A percentile compares a stretch with the other conserved stretches of the same genome.
Conservation (phyloP, 345 rosid genomes). For the Durio zibethinus region DNA sequence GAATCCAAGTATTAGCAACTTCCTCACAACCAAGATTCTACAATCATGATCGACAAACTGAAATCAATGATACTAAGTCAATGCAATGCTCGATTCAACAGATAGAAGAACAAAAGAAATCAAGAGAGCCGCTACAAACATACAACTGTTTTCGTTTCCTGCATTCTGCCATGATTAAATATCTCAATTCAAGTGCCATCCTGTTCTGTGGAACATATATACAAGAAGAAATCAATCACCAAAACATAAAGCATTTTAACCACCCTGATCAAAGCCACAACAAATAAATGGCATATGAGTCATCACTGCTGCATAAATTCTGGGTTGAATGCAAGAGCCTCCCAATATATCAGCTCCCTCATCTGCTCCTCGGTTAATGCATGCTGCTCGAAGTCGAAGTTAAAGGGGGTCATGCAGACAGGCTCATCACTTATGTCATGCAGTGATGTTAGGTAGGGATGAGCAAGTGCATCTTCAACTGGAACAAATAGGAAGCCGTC, state of each 20-base stretch:
- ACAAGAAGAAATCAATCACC: conserved; percentile 31
- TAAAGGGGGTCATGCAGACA: conserved; percentile 62
- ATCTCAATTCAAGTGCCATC: conserved; percentile 33
- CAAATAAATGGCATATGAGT: conserved; percentile 1
- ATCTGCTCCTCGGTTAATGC: conserved; percentile 67
- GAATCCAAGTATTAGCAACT: no score
- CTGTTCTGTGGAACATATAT: conserved; percentile 35
- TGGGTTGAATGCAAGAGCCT: conserved; percentile 83
- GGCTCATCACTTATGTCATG: conserved; percentile 79
- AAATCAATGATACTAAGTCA: no score
- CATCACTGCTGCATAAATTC: conserved; percentile 46
- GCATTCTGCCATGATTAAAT: conserved; percentile 26
- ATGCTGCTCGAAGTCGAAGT: conserved; percentile 69
- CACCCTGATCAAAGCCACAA: conserved; percentile 18
- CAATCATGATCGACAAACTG: no score
- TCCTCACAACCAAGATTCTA: no score
- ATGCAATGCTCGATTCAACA: no score
- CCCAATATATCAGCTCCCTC: conserved; percentile 76
- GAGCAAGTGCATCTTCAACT: conserved; percentile 86
- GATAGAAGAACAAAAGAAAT: neutral
- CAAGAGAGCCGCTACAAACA: conserved; percentile 25
- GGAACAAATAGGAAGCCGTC: conserved; percentile 1
- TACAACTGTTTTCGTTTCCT: conserved; percentile 18
- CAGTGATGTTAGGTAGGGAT: conserved; percentile 63
- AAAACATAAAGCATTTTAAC: conserved; percentile 14